Conservation (phyloP, 306 rosid genomes). For the Canavalia gladiata region DNA sequence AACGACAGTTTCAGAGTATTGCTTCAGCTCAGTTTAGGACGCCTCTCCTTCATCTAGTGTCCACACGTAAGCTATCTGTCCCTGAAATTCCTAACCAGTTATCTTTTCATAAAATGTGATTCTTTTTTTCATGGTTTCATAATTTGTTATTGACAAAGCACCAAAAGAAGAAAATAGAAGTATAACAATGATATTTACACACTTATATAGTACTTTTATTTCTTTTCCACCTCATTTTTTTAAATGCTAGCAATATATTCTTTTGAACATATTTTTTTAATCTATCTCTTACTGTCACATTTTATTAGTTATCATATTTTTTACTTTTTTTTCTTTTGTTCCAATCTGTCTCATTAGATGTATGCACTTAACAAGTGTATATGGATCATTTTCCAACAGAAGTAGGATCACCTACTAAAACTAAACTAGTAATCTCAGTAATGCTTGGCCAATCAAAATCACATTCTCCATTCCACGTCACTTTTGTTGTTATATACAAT, state of each 20-base stretch:
- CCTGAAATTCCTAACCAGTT: not conserved
- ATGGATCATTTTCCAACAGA: no score
- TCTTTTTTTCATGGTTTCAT: not conserved
- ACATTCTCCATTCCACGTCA: not conserved
- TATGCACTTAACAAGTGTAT: no score
- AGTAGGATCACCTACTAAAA: no score
- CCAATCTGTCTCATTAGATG: no score
- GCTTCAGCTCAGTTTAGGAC: slow-evolving; percentile 44
- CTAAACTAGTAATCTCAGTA: not conserved
- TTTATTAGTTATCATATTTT: no score
- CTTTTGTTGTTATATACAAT: not conserved
- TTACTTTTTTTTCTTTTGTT: no score
- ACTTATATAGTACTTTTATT: no score
- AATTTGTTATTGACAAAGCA: not conserved
- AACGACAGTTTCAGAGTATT: not conserved
- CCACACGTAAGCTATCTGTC: slow-evolving; percentile 36
- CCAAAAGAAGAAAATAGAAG: not conserved
- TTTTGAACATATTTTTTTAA: no score
- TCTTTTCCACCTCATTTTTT: no score
- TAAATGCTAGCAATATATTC: no score
- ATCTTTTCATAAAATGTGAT: not conserved
- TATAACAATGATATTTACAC: not conserved
- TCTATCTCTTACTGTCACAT: no score
- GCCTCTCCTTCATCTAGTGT: slow-evolving; percentile 45
- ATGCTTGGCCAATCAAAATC: not conserved